Conservation (phyloP, 2,329 filamentous ascomycete species). For the Neoarthrinium moseri region DNA sequence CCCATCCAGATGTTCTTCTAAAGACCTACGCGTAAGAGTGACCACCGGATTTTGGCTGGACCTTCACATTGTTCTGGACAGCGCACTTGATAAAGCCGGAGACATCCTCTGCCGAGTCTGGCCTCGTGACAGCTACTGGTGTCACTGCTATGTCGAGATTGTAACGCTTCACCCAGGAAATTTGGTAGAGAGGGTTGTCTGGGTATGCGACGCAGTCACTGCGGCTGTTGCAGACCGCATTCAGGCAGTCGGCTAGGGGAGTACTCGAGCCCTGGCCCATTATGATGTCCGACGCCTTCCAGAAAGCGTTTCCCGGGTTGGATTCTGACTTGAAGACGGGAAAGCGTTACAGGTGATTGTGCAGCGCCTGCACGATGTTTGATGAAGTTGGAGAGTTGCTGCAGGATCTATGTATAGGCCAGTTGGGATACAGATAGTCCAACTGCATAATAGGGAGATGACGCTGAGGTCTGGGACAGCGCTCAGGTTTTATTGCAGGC, state of each 20-base stretch:
- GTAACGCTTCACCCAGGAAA: conserved; percentile 50
- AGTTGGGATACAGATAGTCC: no score
- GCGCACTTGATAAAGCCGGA: conserved; percentile 59
- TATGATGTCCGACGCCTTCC: conserved; percentile 4
- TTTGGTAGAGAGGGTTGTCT: conserved; percentile 40
- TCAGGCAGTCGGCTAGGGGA: conserved; percentile 43
- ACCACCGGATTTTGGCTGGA: conserved; percentile 63
- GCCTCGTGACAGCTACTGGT: conserved; percentile 57
- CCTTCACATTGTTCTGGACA: conserved; percentile 43
- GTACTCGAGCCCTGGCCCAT: conserved; percentile 45
- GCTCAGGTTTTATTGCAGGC: not conserved
- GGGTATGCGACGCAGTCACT: conserved; percentile 46
- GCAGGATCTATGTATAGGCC: no score
- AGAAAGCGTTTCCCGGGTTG: no score
- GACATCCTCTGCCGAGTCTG: conserved; percentile 51
- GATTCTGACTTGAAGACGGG: no score
- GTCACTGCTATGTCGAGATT: conserved; percentile 49
- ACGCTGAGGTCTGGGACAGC: not conserved
- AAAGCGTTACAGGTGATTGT: no score
- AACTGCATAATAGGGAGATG: no score
- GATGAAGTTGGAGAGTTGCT: no score
- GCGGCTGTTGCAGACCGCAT: conserved; percentile 43
- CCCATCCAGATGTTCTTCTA: not conserved
- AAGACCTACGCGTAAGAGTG: conserved; percentile 58
- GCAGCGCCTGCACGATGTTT: no score